Percentiles rank a stretch among this genome's conserved stretches.
Conservation (phyloP, 2,329 filamentous ascomycete species). For the Hypoxylon sp. region DNA sequence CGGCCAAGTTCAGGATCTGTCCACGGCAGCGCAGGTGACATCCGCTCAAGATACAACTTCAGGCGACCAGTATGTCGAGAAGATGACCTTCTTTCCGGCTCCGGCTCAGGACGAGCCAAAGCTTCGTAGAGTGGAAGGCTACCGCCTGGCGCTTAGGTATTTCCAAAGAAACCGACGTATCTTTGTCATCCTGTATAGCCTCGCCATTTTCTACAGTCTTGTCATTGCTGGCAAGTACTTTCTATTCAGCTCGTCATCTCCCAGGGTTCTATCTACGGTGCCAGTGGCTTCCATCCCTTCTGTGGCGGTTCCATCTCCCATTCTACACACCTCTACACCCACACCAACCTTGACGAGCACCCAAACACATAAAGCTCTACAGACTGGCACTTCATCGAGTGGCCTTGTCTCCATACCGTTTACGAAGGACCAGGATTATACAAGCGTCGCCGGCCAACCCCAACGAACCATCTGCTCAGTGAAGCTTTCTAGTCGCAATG, state of each 20-base stretch:
- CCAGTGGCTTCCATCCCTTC: conserved; percentile 50
- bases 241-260: conserved; percentile 35
- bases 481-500: conserved; percentile 59
- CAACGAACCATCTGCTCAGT: conserved; percentile 58
- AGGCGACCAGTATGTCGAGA: conserved; percentile 4
- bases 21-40: conserved; percentile 9
- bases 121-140: conserved; percentile 1
- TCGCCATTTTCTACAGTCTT: conserved; percentile 41
- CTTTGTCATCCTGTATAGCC: conserved; percentile 36
- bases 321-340: conserved; percentile 41
- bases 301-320: conserved; percentile 39
- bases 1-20: conserved; percentile 14
- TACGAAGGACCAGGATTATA: conserved; percentile 53
- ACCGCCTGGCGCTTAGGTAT: conserved; percentile 22
- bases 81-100: background rate
- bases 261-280: conserved; percentile 48
- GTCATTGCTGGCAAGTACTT: conserved; percentile 39
- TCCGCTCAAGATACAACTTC: conserved; percentile 1
- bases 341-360: conserved; percentile 48
- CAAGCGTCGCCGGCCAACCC: conserved; percentile 42
- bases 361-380: conserved; percentile 50
- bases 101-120: conserved; percentile 3
- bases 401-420: conserved; percentile 57
- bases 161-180: conserved; percentile 35
- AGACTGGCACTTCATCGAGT: conserved; percentile 50